Evolutionary conservation across 78 protist genomes (phyloP), one percentile per base, ranked within the genome.

Genomic region (Creolimax fragrantissima): DNA sequence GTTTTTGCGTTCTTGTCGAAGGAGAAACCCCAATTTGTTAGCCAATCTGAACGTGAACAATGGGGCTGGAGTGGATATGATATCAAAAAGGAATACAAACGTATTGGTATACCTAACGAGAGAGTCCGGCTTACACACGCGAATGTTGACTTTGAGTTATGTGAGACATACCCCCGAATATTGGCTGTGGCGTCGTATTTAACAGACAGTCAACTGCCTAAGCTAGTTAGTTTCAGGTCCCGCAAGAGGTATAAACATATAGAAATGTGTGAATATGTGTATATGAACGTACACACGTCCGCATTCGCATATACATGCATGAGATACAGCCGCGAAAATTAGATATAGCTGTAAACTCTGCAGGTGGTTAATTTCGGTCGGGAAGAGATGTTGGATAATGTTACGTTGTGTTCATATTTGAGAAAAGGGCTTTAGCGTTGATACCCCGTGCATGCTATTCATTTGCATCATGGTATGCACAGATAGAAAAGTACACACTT

Each of bases 161-260:
- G 89, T 42, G 45, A 43, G 39, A 42, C 96, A 11, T 95, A 95
- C 35, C 95, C 96, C 4, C 44, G 42, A 3, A 83, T 11, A 6
- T 41, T 83, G 86, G 7, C 35, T 83, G 86, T 83, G 86, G 42
- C 86, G 7, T 36, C 86, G 35, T 35, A 83, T 32, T 32, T 24
- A 32, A 83, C 6, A 6, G 86, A 83, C 35, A 41, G 5, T 24
- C 86, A 35, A 24, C 86, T 83, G 7, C 86, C 7, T 6, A 83
- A 83, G 7, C 42, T 83, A 83, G 74, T 24, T 17, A 58, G 74
- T 58, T 58, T 58, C 74, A 58, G 74, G 74, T n/a, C n/a, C n/a
- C n/a, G n/a, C n/a, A n/a, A n/a, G n/a, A n/a, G n/a, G n/a, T n/a
- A n/a, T n/a, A n/a, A n/a, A n/a, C n/a, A n/a, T 58, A 58, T 58